Conservation (phyloP, 2,329 filamentous ascomycete species). For the Triangularia setosa region DNA sequence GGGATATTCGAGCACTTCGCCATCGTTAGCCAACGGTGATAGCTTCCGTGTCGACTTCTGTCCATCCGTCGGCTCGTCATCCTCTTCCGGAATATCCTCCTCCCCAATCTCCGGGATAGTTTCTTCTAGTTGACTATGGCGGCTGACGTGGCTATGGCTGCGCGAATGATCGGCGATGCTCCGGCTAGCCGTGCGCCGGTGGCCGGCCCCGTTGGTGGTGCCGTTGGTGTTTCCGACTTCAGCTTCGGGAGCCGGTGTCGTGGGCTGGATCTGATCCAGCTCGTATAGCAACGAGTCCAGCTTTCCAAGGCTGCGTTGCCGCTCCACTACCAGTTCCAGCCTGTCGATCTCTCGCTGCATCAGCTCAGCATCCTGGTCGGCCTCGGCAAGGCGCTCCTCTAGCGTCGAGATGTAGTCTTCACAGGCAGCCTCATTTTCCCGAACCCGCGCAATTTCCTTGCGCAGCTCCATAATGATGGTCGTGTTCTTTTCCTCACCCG, state of each 20-base stretch:
- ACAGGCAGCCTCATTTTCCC: constrained; percentile 83
- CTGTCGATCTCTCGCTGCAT: constrained; percentile 97
- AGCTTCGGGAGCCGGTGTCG: constrained; percentile 41
- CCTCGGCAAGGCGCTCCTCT: constrained; percentile 90
- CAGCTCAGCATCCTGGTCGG: constrained; percentile 90
- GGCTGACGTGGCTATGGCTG: constrained; percentile 52
- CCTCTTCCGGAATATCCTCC: constrained; percentile 36
- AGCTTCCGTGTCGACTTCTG: constrained; percentile 31
- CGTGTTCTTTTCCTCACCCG: constrained; percentile 88
- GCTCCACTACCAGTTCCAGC: constrained; percentile 90
- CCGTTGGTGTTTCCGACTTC: constrained; percentile 34
- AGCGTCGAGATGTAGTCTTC: constrained; percentile 98
- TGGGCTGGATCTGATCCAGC: constrained; percentile 71
- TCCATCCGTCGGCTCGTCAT: constrained; percentile 34
- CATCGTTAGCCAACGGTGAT: constrained; percentile 18
- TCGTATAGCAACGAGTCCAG: constrained; percentile 90
- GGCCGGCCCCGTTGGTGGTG: constrained; percentile 33
- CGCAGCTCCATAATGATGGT: constrained; percentile 81
- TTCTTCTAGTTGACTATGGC: constrained; percentile 51
- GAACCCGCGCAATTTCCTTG: constrained; percentile 82
- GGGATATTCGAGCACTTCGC: constrained; percentile 37
- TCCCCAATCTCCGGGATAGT: constrained; percentile 53
- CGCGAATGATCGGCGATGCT: constrained; percentile 48
- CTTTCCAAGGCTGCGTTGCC: constrained; percentile 90
- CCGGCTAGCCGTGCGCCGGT: constrained; percentile 40